Evolutionary conservation across 805 yeast species (phyloP).

Genomic region (Monosporozyma solicola): DNA sequence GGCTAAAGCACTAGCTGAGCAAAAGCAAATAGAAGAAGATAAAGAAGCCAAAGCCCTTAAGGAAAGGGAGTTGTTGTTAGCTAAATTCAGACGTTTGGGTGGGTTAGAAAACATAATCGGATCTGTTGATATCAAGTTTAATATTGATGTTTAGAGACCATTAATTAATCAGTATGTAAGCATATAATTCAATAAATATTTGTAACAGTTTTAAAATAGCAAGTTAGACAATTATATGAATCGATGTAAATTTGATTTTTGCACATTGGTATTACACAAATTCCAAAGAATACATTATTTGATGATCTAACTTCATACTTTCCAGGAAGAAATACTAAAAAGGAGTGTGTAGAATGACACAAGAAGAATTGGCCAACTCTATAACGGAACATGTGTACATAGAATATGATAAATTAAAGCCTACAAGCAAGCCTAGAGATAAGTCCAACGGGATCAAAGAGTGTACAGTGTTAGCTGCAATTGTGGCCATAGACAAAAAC

Average conservation of each 20-base stretch:
- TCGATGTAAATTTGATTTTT: neutral
- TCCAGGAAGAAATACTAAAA: neutral
- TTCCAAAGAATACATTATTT: too few species aligned
- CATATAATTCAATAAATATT: neutral
- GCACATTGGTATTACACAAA: too few species aligned
- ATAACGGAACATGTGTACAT: constrained; percentile 12
- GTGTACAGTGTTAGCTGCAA: constrained; percentile 78
- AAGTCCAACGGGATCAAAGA: constrained; percentile 61
- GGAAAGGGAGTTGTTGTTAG: constrained; percentile 38
- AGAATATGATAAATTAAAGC: constrained; percentile 27
- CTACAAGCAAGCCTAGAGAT: constrained; percentile 47
- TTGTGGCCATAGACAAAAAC: constrained; percentile 39
- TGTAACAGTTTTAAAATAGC: neutral
- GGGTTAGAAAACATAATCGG: constrained; percentile 45
- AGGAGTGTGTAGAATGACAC: neutral
- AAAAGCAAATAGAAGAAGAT: constrained; percentile 33
- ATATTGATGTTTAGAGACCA: constrained; percentile 25
- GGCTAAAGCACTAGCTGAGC: constrained; percentile 46
- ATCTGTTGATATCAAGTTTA: constrained; percentile 34
- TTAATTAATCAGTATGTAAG: neutral
- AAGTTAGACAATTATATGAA: neutral
- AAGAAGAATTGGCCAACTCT: constrained; percentile 10
- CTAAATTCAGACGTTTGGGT: constrained; percentile 51
- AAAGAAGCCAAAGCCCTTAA: constrained; percentile 37
- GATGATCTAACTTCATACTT: neutral